Conservation (phyloP, 148 eudicot genomes). For the Rhododendron williamsianum region DNA sequence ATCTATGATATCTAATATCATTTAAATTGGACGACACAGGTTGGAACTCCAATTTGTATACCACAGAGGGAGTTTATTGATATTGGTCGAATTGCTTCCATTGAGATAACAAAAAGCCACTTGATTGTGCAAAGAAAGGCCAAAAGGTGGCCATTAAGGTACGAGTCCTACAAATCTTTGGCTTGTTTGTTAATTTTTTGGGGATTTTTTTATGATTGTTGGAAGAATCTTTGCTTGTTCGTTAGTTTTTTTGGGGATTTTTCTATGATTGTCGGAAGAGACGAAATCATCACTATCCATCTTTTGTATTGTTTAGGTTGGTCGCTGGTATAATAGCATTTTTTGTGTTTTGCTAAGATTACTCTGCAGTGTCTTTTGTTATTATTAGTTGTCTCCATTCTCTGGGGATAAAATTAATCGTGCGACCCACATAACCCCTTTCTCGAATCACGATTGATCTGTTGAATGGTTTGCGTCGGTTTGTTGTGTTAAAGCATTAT, state of each 20-base stretch:
- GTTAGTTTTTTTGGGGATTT: neutral
- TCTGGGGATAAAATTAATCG: neutral
- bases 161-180: conserved; percentile 14
- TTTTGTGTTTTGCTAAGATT: neutral
- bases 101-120: conserved; percentile 69
- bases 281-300: neutral
- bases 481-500: neutral
- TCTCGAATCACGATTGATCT: neutral
- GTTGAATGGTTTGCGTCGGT: neutral
- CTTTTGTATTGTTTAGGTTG: neutral
- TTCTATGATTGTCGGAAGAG: neutral
- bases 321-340: neutral
- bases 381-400: neutral
- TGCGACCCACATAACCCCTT: neutral
- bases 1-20: neutral
- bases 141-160: conserved; percentile 88
- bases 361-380: neutral
- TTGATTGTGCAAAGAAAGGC: conserved; percentile 77
- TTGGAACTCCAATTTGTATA: conserved; percentile 88
- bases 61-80: conserved; percentile 64
- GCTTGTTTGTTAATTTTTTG: neutral
- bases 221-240: neutral
- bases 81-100: conserved; percentile 75
- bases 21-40: conserved; percentile 30
- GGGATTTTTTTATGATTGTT: neutral